Conservation (phyloP, 2,329 filamentous ascomycete species). For the Clarireedia homoeocarpa region DNA sequence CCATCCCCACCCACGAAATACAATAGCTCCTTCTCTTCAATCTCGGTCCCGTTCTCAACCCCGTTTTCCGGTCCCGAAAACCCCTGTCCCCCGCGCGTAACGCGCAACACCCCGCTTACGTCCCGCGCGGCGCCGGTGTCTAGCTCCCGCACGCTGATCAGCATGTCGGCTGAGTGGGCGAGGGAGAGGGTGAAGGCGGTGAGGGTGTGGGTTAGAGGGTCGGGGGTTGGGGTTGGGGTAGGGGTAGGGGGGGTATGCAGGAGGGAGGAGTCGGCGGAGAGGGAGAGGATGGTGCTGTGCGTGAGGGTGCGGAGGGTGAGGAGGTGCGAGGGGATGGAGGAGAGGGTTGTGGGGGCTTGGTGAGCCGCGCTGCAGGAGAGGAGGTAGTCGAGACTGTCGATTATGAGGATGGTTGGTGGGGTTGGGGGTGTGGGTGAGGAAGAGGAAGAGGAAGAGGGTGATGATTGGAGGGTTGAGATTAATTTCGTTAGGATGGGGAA, state of each 20-base stretch:
- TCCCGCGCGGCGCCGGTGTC: conserved; percentile 87
- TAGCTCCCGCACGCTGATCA: conserved; percentile 65
- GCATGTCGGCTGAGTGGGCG: conserved; percentile 66
- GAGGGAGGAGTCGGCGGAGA: conserved; percentile 65
- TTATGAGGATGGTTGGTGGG: neutral
- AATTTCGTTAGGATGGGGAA: neutral
- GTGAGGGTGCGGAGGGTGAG: conserved; percentile 28
- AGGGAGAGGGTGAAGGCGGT: conserved; percentile 62
- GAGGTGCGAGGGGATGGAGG: neutral
- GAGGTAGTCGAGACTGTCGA: neutral
- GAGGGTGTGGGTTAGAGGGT: conserved; percentile 59
- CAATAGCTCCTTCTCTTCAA: conserved; percentile 62
- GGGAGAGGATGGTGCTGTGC: conserved; percentile 57
- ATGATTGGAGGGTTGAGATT: neutral
- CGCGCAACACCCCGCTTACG: conserved; percentile 78
- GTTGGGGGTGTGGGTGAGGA: too few relatives aligned
- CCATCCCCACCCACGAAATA: conserved; percentile 78
- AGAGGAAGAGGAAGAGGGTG: neutral
- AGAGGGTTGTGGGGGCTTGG: neutral
- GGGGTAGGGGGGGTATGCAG: conserved; percentile 57
- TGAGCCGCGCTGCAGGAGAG: neutral
- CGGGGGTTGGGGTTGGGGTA: conserved; percentile 66
- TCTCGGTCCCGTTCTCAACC: conserved; percentile 23
- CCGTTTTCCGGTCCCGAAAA: conserved; percentile 8
- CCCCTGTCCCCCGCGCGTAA: conserved; percentile 50